Evolutionary conservation across 2,329 filamentous ascomycete genomes (phyloP), one percentile per base, ranked within the genome.

Genomic region (Canariomyces notabilis): DNA sequence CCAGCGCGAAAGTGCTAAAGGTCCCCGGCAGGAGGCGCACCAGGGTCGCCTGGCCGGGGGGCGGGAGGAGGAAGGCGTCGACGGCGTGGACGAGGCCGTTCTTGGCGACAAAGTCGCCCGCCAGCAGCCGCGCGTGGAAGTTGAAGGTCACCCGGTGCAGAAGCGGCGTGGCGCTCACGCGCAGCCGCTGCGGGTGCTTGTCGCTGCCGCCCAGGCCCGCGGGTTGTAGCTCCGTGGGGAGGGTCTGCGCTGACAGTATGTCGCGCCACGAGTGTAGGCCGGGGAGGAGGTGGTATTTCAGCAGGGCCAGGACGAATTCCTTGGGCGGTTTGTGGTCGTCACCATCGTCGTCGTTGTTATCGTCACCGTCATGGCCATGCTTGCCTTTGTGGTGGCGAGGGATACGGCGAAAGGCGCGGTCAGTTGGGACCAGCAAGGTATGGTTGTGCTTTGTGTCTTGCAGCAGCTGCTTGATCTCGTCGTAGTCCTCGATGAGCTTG

Each of bases 11-110:
- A 0, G 89, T 95, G 54, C 82, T 88, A 72, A 95, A 95, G 51
- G 82, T 75, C 37, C 71, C 67, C 0, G 89, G 89, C 60, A 95
- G 76, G 23, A 90, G 80, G 8, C 77, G 73, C 37, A 80, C 64
- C 46, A 68, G 59, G 20, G 59, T 61, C 43, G 79, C 72, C 35
- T 80, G 71, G 20, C 71, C 69, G 1, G 86, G 83, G 0, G 89
- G 90, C 3, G 89, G 89, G 7, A 91, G 59, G n/a, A 95, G 75
- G 44, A 93, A 71, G 51, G 72, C 74, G 68, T 89, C 80, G 44
- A 95, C 69, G 36, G 78, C 85, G 65, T 95, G 89, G 54, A 94
- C 79, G 32, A 93, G 73, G 34, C 90, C 89, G 61, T 95, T 95
- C 51, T 79, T 83, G 33, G 81, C 84, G 61, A 77, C 75, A 31